Evolutionary conservation across 2,329 filamentous ascomycete species (phyloP), one percentile per base, ranked within the genome.

Genomic region (Aspergillus clavatus): DNA sequence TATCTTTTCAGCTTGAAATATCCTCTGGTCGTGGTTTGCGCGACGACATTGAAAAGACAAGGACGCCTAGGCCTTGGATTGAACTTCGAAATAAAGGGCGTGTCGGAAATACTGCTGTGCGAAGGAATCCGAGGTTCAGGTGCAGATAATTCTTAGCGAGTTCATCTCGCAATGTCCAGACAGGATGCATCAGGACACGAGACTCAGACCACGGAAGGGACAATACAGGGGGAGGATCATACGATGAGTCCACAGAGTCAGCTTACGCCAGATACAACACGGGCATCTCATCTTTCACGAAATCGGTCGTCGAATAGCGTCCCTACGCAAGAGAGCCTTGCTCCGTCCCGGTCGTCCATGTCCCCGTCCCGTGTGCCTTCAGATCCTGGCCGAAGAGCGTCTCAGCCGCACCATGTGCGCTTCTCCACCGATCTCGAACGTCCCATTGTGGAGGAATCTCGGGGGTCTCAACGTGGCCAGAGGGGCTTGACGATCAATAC

Each of bases 401-500:
- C 59, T 12, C 61, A 62, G 27, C 60, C 59, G 33, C 56, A 61
- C 26, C 59, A 61, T 55, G 62, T 66, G 24, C 62, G 62, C 10
- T 66, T 66, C 27, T 66, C 62, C 10, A 55, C 59, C 21, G 62
- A 65, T 38, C 39, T 65, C 37, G 61, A 64, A n/a, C 56, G 53
- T 35, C 51, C 44, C 16, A 35, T 53, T 7, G 45, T 26, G 27
- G 57, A 59, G 40, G 55, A 56, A 24, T 47, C 54, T 8, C 48
- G 46, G 45, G 55, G 57, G 36, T 51, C 55, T 36, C 60, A 58
- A 3, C 59, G 58, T 7, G 52, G 42, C 18, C 59, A 58, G 5
- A 56, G 56, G 31, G 61, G 58, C 3, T 46, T 69, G 23, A 65
- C 57, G 2, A 55, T 69, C 36, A 52, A 69, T 33, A 69, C 66